These are phyloP conservation scores for Orbilia blumenaviensis DNA, from an alignment of 2,329 filamentous ascomycete genomes.

Conservation along the genomic window DNA sequence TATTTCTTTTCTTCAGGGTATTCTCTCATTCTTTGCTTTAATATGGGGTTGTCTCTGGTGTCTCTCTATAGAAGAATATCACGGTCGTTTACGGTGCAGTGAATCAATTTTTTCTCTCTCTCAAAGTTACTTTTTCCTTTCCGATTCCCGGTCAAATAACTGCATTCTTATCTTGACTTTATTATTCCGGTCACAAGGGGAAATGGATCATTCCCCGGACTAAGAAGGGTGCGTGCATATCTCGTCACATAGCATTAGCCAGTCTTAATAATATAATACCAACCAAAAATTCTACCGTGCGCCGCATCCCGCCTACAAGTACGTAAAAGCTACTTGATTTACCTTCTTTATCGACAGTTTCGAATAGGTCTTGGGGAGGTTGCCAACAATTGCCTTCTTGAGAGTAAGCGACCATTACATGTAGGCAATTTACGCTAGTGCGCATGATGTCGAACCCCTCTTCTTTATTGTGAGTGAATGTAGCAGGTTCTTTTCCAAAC, in stretches of 20 bases:
- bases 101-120: too few species aligned
- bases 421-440: background rate
- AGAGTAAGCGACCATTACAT: background rate
- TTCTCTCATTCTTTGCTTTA: background rate
- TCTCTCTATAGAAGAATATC: background rate
- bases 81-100: conserved; percentile 15
- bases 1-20: background rate
- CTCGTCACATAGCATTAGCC: conserved; percentile 21
- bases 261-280: conserved; percentile 2
- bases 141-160: background rate
- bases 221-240: conserved; percentile 5
- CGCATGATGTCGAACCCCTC: background rate
- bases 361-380: too few species aligned
- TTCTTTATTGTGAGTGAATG: background rate
- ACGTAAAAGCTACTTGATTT: background rate
- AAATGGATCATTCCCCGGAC: conserved; percentile 9
- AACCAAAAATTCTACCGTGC: background rate
- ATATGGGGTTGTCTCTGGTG: background rate
- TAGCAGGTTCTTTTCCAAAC: background rate
- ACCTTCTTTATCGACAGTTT: background rate
- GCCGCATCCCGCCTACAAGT: background rate
- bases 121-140: conserved; percentile 5
- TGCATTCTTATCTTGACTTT: conserved; percentile 4
- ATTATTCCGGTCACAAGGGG: conserved; percentile 14
- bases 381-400: background rate